Evolutionary conservation across 2,329 filamentous ascomycete genomes (phyloP).

Genomic region (Capronia epimyces): DNA sequence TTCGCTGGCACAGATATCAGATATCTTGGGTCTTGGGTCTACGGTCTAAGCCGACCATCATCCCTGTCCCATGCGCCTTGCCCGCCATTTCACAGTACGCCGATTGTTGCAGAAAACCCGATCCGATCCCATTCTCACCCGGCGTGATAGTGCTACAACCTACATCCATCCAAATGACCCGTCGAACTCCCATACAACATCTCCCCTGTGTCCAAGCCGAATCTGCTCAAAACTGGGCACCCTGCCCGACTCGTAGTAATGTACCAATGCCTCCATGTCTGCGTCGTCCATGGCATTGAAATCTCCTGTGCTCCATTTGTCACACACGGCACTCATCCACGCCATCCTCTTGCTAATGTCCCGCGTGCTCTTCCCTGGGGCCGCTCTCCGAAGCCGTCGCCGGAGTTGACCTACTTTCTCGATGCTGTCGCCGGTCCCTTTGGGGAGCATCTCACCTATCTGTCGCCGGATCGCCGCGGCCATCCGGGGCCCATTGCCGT

Average conservation of each 20-base stretch:
- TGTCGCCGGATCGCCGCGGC: slow-evolving; percentile 78
- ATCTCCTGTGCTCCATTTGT: slow-evolving; percentile 77
- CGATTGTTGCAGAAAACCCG: neutral
- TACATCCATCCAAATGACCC: slow-evolving; percentile 29
- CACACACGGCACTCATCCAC: slow-evolving; percentile 90
- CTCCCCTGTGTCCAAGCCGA: slow-evolving; percentile 25
- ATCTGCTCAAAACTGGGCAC: slow-evolving; percentile 38
- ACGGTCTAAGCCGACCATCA: too few relatives aligned
- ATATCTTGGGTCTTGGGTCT: too few relatives aligned
- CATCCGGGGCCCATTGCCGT: slow-evolving; percentile 88
- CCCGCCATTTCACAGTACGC: too few relatives aligned
- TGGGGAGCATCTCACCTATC: slow-evolving; percentile 71
- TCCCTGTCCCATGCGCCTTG: too few relatives aligned
- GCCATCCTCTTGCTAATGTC: slow-evolving; percentile 32
- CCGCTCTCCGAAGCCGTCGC: slow-evolving; percentile 69
- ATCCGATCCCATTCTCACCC: neutral
- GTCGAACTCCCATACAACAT: slow-evolving; percentile 29
- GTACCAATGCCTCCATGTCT: slow-evolving; percentile 77
- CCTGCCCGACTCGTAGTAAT: slow-evolving; percentile 56
- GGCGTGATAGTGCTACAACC: slow-evolving; percentile 14
- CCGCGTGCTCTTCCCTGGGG: slow-evolving; percentile 48
- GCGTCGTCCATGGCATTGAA: slow-evolving; percentile 74
- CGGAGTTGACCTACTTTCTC: slow-evolving; percentile 75
- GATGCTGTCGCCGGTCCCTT: slow-evolving; percentile 78
- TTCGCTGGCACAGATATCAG: too few relatives aligned